Base-by-base conservation (phyloP, 176 grass and related monocot species). In the Rhynchospora tenuis region DNA sequence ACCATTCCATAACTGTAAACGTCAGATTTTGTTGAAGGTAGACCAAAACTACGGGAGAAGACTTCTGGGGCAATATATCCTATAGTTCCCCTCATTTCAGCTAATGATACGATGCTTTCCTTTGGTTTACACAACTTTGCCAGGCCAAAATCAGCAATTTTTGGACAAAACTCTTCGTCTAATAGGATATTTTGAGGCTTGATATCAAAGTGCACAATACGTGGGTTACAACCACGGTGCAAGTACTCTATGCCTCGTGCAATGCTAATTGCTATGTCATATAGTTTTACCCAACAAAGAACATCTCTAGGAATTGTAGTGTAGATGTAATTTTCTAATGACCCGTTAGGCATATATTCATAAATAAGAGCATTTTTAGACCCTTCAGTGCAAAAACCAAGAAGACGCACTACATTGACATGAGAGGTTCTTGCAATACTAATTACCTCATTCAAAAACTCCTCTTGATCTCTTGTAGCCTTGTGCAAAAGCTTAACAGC, bases 341-440 rank as follows among this genome's bases (percentile, higher is more conserved):
- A 92, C 66, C 88, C 88, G 84, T 92, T 92, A 16, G 78, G 4
- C 88, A 90, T 92, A 59, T 82, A 86, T 27, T 92, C 90, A 59
- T 92, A 94, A 60, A 93, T 42, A 56, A 93, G 84, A 59, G 91
- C 91, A 28, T 85, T 23, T 46, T 85, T 85, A 7, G 77, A 43
- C 19, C 82, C 87, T 33, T 91, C 29, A 42, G 85, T 51, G 51
- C 78, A 92, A 78, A 92, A 89, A 6, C 90, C 90, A 0, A 89
- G 27, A n/a, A 92, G 43, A 23, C 19, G 71, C 1, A 92, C 88
- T 16, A 92, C 66, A 31, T 92, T 92, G 24, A 92, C 64, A 83
- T 92, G 90, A 3, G 84, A 92, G 44, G 87, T 92, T 17, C 63
- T 85, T 9, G 82, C 24, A 1, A 92, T 85, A 11, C 90, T 87